phyloP scores from a whole-genome alignment of 441 rosid genomes.

The Gossypium davidsonii region DNA sequence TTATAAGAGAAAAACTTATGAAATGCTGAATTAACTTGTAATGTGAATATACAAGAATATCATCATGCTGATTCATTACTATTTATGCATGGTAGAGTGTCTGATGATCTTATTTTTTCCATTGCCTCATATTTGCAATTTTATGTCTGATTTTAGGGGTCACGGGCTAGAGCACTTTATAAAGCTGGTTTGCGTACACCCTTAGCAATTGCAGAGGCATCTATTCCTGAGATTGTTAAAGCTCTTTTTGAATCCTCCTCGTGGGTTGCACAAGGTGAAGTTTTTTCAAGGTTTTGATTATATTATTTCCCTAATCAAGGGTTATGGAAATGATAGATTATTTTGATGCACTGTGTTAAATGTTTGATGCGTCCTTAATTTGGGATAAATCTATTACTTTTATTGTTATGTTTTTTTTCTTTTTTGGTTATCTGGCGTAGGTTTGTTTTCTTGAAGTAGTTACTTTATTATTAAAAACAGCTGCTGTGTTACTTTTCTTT shows the following conservation, averaged over 20 bases:
- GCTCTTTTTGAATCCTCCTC: constrained; percentile 91
- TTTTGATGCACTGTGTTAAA: not conserved
- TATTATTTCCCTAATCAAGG: not conserved
- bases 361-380: constrained; percentile 2
- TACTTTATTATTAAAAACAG: not conserved
- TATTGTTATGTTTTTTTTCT: not conserved
- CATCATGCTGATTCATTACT: not conserved
- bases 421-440: not conserved
- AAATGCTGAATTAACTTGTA: not conserved
- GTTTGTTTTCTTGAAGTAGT: not conserved
- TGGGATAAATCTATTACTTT: not conserved
- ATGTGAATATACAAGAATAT: not conserved
- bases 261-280: constrained; percentile 78
- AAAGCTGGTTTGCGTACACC: constrained; percentile 94
- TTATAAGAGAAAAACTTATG: not conserved
- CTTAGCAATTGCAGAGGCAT: constrained; percentile 92
- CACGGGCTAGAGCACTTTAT: constrained; percentile 95
- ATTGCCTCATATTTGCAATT: constrained; percentile 12
- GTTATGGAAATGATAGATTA: not conserved
- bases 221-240: constrained; percentile 75
- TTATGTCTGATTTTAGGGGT: constrained; percentile 50
- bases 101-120: not conserved
- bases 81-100: not conserved
- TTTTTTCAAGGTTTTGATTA: constrained; percentile 13
- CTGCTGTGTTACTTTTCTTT: not conserved